phyloP scores from a whole-genome alignment of 257 asterid species.

The Plectranthus barbatus region DNA sequence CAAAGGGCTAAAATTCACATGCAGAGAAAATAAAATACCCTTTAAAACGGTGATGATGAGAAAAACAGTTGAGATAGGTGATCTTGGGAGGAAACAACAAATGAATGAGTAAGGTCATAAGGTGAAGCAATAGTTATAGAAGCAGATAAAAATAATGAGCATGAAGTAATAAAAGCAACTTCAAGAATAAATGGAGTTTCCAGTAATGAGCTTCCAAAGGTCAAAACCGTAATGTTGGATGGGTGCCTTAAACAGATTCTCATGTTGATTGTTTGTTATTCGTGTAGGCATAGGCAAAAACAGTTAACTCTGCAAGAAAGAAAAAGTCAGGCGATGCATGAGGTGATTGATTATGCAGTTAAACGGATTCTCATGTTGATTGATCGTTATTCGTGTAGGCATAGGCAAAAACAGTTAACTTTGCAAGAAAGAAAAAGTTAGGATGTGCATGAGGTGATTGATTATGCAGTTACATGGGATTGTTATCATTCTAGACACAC shows the following conservation, averaged over 20 bases:
- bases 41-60: background rate
- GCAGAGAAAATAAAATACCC: background rate
- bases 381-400: background rate
- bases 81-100: background rate
- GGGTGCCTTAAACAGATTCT: background rate
- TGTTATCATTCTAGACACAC: background rate
- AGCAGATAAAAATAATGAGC: background rate
- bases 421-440: background rate
- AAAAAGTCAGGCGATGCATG: too few species aligned
- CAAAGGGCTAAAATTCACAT: background rate
- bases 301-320: background rate
- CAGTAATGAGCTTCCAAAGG: background rate
- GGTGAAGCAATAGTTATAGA: background rate
- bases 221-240: background rate
- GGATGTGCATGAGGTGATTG: too few species aligned
- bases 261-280: background rate
- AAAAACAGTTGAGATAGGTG: background rate
- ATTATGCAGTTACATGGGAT: background rate
- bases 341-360: too few species aligned
- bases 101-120: background rate
- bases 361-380: background rate
- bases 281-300: background rate
- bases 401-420: background rate
- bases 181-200: background rate
- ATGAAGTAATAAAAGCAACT: background rate